A percentile compares a stretch with the other conserved stretches of the same genome.
Conservation (phyloP, 331 rosid species). For the Pyrus hybrid region DNA sequence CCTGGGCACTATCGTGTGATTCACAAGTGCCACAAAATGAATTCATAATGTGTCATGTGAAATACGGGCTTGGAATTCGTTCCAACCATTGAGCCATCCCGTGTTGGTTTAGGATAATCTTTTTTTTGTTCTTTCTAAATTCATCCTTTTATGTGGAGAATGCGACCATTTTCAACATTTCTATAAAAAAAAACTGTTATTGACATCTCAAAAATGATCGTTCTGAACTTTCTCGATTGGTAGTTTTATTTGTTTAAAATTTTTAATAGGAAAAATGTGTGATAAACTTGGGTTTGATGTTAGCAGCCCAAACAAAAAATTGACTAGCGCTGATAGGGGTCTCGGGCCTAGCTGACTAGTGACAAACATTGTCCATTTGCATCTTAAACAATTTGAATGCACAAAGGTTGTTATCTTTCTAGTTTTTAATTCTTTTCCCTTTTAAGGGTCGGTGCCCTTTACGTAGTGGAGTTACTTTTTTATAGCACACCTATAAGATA, state of each 20-base stretch:
- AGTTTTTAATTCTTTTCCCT: neutral
- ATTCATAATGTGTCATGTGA: too few relatives aligned
- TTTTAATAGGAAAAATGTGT: neutral
- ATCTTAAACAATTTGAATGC: neutral
- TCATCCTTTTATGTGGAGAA: neutral
- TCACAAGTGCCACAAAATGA: rapidly evolving
- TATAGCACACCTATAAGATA: too few relatives aligned
- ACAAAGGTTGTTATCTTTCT: constrained; percentile 4
- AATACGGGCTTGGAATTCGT: too few relatives aligned
- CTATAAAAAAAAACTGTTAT: neutral
- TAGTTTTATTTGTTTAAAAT: neutral
- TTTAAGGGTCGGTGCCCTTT: constrained; percentile 4
- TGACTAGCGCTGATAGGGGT: neutral
- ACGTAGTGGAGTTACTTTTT: constrained; percentile 4
- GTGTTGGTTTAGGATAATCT: neutral
- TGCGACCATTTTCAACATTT: neutral
- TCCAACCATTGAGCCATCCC: too few relatives aligned
- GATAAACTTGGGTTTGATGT: neutral
- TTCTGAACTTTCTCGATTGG: neutral
- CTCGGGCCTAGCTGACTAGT: neutral
- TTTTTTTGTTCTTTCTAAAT: neutral
- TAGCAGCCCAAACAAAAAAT: neutral
- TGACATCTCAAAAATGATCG: rapidly evolving
- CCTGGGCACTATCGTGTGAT: too few relatives aligned
- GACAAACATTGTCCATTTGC: neutral